Evolutionary conservation across 805 yeast genomes (phyloP), one percentile per base, ranked within the genome.

Genomic region (Yamadazyma olivae): DNA sequence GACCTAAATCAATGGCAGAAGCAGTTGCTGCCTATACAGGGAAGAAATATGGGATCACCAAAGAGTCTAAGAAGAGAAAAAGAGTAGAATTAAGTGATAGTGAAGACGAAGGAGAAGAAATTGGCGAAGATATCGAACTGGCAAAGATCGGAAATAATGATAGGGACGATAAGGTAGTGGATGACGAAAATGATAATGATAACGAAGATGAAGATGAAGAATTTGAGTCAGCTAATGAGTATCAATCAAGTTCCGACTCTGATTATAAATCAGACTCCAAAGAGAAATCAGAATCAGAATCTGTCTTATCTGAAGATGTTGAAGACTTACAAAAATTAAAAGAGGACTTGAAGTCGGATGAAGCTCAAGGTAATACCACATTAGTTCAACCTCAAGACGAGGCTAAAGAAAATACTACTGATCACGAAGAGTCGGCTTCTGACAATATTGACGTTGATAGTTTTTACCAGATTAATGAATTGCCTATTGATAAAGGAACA

Each of bases 391-490:
- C 25, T 10, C n/a, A 17, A 23, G 20, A 27, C 10, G 17, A 21
- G 5, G 17, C 6, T 6, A 9, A 22, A 13, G 24, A 26, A 20
- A 15, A 17, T 4, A 10, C 6, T 13, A 17, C 7, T 16, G 55
- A 49, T 18, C 53, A 51, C 17, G 54, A 44, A 5, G 59, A 48
- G 14, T 27, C 23, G 5, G 35, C 8, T 10, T 17, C 25, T 14
- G 27, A 28, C 3, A 21, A 30, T 5, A 49, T 30, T 20, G 27
- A 36, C 22, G 25, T 36, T 14, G 24, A 13, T 62, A 56, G 26
- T 18, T 83, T 80, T 48, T 81, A 74, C 54, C 74, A 67, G 38
- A 57, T 82, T 21, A 77, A 78, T 53, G 93, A 84, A 54, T 48
- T 59, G 25, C 42, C 59, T 4, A 57, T 67, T 30, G 95, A 86